Evolutionary conservation across 257 asterid genomes (phyloP).

Genomic region (Salvia miltiorrhiza): DNA sequence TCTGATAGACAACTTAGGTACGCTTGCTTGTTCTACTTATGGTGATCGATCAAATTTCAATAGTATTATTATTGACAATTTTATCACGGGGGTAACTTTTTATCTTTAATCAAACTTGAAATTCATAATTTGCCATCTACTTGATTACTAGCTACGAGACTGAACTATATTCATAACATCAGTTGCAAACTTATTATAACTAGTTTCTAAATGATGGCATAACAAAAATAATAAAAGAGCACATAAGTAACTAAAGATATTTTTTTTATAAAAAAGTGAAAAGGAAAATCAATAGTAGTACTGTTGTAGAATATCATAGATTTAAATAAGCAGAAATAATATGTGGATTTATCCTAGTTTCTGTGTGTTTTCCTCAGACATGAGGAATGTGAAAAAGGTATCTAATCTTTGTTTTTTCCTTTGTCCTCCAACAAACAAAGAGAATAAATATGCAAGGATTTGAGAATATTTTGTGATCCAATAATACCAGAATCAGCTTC

Average conservation of each 20-base stretch:
- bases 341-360: background rate
- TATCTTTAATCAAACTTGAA: no score
- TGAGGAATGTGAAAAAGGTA: slow-evolving; percentile 14
- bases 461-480: slow-evolving; percentile 20
- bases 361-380: slow-evolving; percentile 11
- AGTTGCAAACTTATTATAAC: background rate
- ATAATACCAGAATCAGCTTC: slow-evolving; percentile 23
- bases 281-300: background rate
- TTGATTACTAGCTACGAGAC: no score
- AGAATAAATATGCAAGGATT: slow-evolving; percentile 20
- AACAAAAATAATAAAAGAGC: background rate
- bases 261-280: background rate
- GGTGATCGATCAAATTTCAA: no score
- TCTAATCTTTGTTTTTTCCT: slow-evolving; percentile 4
- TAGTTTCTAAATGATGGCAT: background rate
- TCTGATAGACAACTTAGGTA: no score
- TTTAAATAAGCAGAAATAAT: background rate
- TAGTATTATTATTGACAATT: no score
- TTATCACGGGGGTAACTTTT: no score
- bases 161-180: no score
- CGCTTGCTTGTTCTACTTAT: no score
- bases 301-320: background rate
- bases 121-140: no score
- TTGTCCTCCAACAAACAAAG: slow-evolving; percentile 21
- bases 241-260: no score